A percentile compares a stretch with the other conserved stretches of the same genome.
Evolutionary conservation across 129 eudicot species (phyloP).

Genomic region (Sambucus nigra): DNA sequence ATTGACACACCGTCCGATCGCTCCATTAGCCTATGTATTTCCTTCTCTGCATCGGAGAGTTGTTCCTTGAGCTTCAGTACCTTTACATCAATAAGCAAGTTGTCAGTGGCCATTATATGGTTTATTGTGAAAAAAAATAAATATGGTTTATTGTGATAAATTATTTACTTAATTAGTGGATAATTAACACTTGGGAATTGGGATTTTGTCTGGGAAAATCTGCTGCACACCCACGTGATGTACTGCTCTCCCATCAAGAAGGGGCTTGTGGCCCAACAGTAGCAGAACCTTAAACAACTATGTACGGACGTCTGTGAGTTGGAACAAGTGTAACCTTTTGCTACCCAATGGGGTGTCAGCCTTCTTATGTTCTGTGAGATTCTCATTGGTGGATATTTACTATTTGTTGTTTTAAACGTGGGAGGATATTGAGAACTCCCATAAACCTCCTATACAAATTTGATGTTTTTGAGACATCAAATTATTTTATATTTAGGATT

Average conservation of each 20-base stretch:
- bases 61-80: constrained; percentile 54
- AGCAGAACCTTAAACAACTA: constrained; percentile 29
- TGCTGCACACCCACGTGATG: constrained; percentile 33
- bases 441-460: no score
- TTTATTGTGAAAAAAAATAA: no score
- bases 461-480: no score
- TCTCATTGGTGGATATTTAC: constrained; percentile 19
- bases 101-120: background rate
- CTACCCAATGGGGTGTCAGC: constrained; percentile 31
- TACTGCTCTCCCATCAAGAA: constrained; percentile 35
- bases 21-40: constrained; percentile 51
- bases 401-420: no score
- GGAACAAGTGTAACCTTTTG: constrained; percentile 17
- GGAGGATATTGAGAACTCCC: no score
- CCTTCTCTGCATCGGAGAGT: constrained; percentile 51
- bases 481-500: no score
- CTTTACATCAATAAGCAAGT: no score
- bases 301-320: constrained; percentile 24
- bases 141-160: no score
- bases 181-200: constrained; percentile 3
- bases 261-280: constrained; percentile 15
- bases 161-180: background rate
- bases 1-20: constrained; percentile 46
- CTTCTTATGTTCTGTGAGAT: constrained; percentile 24
- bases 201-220: background rate